Base-by-base conservation (phyloP, 257 asterid species). In the Eustoma russellianum region DNA sequence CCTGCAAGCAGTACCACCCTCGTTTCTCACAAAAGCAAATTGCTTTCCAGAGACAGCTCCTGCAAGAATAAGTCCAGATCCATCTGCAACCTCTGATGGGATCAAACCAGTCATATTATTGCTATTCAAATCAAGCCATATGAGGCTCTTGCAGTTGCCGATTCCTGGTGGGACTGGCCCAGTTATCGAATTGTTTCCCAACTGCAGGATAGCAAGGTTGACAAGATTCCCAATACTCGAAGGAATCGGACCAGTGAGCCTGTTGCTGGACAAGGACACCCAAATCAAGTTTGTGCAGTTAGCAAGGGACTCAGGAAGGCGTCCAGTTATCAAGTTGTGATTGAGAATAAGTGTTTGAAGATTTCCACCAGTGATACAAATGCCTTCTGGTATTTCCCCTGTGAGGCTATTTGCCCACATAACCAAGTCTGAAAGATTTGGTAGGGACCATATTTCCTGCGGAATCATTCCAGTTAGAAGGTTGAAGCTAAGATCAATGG, bases 71-170 rank as follows among this genome's bases (percentile, higher is more conserved):
- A 63, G 70, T 2, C 98, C 95, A 5, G 91, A 64, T 50, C 80
- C 86, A 16, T 76, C 70, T 13, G 92, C 83, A 1, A 86, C 74
- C 75, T 82, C 92, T 7, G 17, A 9, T 0, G 95, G 98, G 52
- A 90, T 44, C 1, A 73, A 33, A 2, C 98, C 95, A 0, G 77
- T 68, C 57, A 90, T 60, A 58, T 76, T 79, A 57, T 90, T 90
- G 82, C 98, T 90, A 63, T 90, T 90, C 71, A 90, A 71, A 65
- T 90, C 98, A 0, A 90, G 75, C 98, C 98, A 90, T 62, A 90
- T 86, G 52, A 90, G 63, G 76, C 78, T 84, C 59, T 56, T 51
- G 65, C 98, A 90, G 0, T 52, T 56, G 8, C 96, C 96, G 5
- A 90, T 71, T 13, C 82, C 80, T 0, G 58, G 33, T 6, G 95